phyloP scores from a whole-genome alignment of 176 grass and related monocot genomes.

The Microstegium vimineum region DNA sequence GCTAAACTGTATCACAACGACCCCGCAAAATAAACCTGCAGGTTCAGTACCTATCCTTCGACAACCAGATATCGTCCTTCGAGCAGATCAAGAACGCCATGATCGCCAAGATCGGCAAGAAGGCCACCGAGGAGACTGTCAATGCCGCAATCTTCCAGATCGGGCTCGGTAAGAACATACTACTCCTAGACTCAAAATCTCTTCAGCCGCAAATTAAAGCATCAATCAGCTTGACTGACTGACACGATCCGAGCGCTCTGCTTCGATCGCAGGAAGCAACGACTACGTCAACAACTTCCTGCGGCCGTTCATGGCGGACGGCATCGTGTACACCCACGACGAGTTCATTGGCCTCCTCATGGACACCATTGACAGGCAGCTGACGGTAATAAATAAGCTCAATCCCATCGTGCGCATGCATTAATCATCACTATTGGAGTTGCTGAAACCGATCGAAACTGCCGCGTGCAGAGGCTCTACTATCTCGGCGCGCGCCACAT shows the following conservation, averaged over 20 bases:
- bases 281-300: slow-evolving; percentile 99
- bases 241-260: background rate
- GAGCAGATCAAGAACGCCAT: slow-evolving; percentile 61
- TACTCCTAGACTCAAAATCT: background rate
- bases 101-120: slow-evolving; percentile 58
- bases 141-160: slow-evolving; percentile 74
- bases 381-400: slow-evolving; percentile 66
- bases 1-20: background rate
- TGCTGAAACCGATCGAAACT: too few species aligned
- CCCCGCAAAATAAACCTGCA: slow-evolving; percentile 7
- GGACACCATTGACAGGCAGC: slow-evolving; percentile 51
- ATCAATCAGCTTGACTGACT: background rate
- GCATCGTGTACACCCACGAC: slow-evolving; percentile 68
- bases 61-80: slow-evolving; percentile 75
- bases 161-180: slow-evolving; percentile 50
- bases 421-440: background rate
- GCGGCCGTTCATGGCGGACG: slow-evolving; percentile 86
- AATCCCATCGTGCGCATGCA: background rate
- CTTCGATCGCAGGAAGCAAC: slow-evolving; percentile 83
- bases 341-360: slow-evolving; percentile 79
- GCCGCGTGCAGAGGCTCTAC: slow-evolving; percentile 63
- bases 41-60: slow-evolving; percentile 92
- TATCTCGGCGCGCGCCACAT: slow-evolving; percentile 70
- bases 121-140: slow-evolving; percentile 53
- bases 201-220: background rate